Evolutionary conservation across 2,329 filamentous ascomycete species (phyloP), one percentile per base, ranked within the genome.

Genomic region (Ceratocystis diversiconidia): DNA sequence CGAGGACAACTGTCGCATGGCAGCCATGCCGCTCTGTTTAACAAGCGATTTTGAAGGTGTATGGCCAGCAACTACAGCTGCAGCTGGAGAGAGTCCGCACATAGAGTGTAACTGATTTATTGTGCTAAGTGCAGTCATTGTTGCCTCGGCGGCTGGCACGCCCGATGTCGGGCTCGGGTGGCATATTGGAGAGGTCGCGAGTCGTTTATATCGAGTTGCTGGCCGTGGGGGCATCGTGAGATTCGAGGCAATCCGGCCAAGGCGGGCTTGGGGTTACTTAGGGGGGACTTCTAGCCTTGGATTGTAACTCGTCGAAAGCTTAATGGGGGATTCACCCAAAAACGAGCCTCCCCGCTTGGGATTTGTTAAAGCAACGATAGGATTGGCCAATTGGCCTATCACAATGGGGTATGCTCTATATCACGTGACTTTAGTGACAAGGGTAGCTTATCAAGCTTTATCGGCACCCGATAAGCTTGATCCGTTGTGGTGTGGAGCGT

Each of bases 1-100:
- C 30, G 78, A 80, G 70, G 75, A 76, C 12, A 78, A 68, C 36
- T 67, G 70, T 61, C 76, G 72, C 28, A 41, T 30, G 7, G 22
- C 12, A 25, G n/a, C 15, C 4, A 17, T 8, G 17, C 28, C 28
- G 55, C 17, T 6, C 8, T 17, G 55, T 36, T 28, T 36, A 8
- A 30, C 32, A 30, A n/a, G 6, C 32, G 55, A 5, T 19, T 32
- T 55, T 1, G 62, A 44, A 15, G 15, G n/a, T 12, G 17, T n/a
- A 41, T 17, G 17, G 19, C 30, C 22, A 30, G 50, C 6, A 8
- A 19, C 15, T 32, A 25, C 12, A n/a, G 61, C 61, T 15, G 22
- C 6, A 50, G 43, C 43, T 50, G 46, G 28, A 25, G 61, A 15
- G 22, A 59, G 22, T 6, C 28, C 22, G 28, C 12, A 2, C 19